Evolutionary conservation across 2,329 filamentous ascomycete genomes (phyloP), one percentile per base, ranked within the genome.

Genomic region (Fusarium tjaetaba): DNA sequence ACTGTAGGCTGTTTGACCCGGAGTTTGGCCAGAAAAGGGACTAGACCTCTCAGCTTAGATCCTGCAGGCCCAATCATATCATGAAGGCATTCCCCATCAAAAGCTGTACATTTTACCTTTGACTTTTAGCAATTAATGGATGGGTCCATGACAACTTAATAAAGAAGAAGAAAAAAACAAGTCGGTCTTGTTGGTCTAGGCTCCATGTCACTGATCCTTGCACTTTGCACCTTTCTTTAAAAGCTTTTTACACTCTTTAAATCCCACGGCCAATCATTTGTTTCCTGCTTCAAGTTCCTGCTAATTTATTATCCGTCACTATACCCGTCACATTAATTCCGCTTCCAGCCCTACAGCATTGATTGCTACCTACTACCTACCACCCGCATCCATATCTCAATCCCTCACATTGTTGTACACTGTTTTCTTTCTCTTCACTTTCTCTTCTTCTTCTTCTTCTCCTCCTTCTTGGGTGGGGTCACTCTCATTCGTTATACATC

Each of bases 181-280:
- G 36, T 38, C 36, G 16, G 36, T 69, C 26, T 26, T 26, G 26
- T 43, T 43, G 45, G 34, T n/a, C 59, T 53, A 36, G 30, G 20
- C 28, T 28, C 24, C 34, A 28, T 53, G 65, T 70, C 52, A 46
- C 41, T 60, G 38, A 66, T 59, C 66, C 67, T 58, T 70, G 66
- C 39, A 56, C 66, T 67, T 42, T 70, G 66, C 30, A 56, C 38
- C 45, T 30, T 36, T 36, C 26, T 51, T 46, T 62, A 32, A 63
- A 60, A 60, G 56, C 39, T 39, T 55, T 55, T 70, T 56, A 52
- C 42, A 41, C 39, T 39, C 36, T 36, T 43, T 55, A 41, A 41
- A 38, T 53, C 39, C 16, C 38, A 56, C 45, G 48, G n/a, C 67
- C 67, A 70, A 70, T 70, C 67, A 70, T 65, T 53, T 45, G 34